phyloP scores from a whole-genome alignment of 257 asterid genomes.

The Nemophila menziesii region DNA sequence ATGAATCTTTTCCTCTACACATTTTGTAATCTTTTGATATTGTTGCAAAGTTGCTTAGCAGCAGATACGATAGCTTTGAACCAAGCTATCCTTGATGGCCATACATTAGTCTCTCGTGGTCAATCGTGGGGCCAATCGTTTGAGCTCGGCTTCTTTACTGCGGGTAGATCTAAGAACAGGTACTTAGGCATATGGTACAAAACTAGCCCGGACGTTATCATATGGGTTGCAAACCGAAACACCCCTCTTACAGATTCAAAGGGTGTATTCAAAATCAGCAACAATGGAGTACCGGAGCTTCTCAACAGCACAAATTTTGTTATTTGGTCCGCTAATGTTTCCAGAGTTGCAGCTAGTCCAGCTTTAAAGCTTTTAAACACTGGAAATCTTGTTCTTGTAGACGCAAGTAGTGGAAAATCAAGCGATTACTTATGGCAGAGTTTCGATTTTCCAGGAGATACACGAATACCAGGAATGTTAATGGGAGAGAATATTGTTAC shows the following conservation, averaged over 20 bases:
- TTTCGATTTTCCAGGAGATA: conserved; percentile 18
- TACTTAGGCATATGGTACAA: conserved; percentile 20
- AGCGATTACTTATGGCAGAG: conserved; percentile 17
- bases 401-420: not conserved
- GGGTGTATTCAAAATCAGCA: conserved; percentile 5
- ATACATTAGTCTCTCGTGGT: conserved; percentile 7
- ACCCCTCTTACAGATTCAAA: conserved; percentile 4
- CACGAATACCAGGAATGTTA: conserved; percentile 15
- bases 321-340: conserved; percentile 17
- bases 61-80: conserved; percentile 1
- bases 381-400: conserved; percentile 15
- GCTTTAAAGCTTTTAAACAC: conserved; percentile 14
- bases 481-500: conserved; percentile 6
- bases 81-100: not conserved
- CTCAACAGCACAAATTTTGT: conserved; percentile 6
- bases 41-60: not conserved
- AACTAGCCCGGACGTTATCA: conserved; percentile 4
- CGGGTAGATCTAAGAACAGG: conserved; percentile 7
- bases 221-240: conserved; percentile 22
- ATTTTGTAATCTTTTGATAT: not conserved
- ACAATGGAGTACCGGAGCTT: conserved; percentile 8
- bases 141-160: conserved; percentile 14
- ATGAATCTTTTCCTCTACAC: not conserved
- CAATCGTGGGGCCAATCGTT: conserved; percentile 12
- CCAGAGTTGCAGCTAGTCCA: conserved; percentile 2